Evolutionary conservation across 108 stramenopile species (phyloP).

Genomic region (Ochromonas danica): DNA sequence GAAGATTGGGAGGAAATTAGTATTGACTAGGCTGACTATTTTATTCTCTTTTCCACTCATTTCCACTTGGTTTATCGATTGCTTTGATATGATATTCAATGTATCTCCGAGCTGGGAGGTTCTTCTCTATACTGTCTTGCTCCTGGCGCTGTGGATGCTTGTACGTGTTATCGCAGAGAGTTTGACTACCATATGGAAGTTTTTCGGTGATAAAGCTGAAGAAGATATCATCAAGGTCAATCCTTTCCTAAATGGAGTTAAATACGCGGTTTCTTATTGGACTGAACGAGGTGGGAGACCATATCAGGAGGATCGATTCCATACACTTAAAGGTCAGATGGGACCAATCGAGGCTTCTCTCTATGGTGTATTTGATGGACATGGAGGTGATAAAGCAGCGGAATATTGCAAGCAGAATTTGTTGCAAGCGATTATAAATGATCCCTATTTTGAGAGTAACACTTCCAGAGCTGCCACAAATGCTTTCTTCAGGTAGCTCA

Average conservation of each 20-base stretch:
- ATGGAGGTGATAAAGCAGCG: slow-evolving; percentile 25
- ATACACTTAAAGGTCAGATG: slow-evolving; percentile 7
- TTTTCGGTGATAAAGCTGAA: too few relatives aligned
- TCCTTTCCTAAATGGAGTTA: slow-evolving; percentile 29
- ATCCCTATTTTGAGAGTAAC: not conserved
- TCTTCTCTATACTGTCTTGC: not conserved
- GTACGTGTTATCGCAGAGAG: not conserved
- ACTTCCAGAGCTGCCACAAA: not conserved
- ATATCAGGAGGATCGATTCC: slow-evolving; percentile 29
- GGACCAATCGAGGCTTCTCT: slow-evolving; percentile 10
- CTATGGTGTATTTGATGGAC: slow-evolving; percentile 37
- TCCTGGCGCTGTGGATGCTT: not conserved
- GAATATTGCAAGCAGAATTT: slow-evolving; percentile 9
- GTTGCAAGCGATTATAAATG: not conserved
- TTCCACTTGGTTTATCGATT: too few relatives aligned
- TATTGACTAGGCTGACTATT: too few relatives aligned
- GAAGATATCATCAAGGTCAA: not conserved
- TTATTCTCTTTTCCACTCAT: too few relatives aligned
- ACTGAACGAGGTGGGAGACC: slow-evolving; percentile 19
- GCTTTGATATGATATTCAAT: not conserved
- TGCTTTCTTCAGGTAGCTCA: slow-evolving; percentile 22
- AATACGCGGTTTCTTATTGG: slow-evolving; percentile 34
- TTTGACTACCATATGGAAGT: too few relatives aligned
- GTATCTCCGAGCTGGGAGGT: not conserved
- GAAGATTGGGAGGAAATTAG: too few relatives aligned